Evolutionary conservation across 257 asterid genomes (phyloP).

Genomic region (Solanum habrochaites): DNA sequence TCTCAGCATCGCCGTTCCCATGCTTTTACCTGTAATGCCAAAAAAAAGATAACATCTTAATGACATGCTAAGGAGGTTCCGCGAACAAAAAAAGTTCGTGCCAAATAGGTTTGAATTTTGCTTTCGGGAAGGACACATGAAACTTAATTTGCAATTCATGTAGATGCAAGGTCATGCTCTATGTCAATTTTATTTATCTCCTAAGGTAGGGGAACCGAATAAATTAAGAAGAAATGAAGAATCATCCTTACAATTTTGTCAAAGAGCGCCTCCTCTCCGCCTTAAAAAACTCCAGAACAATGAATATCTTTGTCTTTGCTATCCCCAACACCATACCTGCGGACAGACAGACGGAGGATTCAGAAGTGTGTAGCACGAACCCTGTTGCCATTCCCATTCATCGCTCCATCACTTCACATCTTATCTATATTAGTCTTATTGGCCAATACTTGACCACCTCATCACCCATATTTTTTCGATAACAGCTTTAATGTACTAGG

Average conservation of each 20-base stretch:
- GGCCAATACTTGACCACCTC: too few relatives aligned
- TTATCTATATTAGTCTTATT: background rate
- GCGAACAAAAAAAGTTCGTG: too few relatives aligned
- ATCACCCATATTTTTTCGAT: too few relatives aligned
- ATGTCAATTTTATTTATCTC: background rate
- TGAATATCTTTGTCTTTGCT: conserved; percentile 93
- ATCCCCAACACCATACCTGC: conserved; percentile 93
- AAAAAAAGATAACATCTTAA: background rate
- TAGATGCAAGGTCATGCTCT: background rate
- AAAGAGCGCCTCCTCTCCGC: conserved; percentile 97
- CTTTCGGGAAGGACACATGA: background rate
- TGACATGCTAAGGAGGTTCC: background rate
- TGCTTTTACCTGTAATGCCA: conserved; percentile 51
- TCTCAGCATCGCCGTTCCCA: conserved; percentile 87
- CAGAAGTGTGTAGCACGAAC: background rate
- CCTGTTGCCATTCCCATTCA: background rate
- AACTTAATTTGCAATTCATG: background rate
- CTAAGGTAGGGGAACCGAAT: background rate
- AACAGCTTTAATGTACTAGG: background rate
- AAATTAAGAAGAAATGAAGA: background rate
- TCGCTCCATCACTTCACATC: background rate
- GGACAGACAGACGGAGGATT: background rate
- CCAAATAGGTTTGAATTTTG: background rate
- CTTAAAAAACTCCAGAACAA: conserved; percentile 73
- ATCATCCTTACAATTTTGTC: conserved; percentile 72